Evolutionary conservation across 345 rosid species (phyloP).

Genomic region (Nephelium lappaceum): DNA sequence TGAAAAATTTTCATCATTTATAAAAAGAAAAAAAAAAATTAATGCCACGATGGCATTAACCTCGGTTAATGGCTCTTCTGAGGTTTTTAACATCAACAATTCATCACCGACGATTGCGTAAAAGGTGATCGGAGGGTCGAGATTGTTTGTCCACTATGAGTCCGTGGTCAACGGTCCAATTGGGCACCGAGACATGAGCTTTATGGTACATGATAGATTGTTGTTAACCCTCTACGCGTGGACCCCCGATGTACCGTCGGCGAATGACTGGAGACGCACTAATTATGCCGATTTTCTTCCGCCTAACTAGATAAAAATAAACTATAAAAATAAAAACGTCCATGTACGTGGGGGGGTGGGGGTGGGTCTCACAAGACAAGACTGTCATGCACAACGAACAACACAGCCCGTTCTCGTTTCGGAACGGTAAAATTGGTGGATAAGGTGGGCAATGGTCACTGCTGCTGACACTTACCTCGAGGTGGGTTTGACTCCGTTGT

Average conservation of each 20-base stretch:
- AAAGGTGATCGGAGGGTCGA: not conserved
- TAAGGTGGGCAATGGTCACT: not conserved
- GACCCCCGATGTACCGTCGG: constrained; percentile 22
- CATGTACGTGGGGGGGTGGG: constrained; percentile 4
- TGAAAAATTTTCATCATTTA: no score
- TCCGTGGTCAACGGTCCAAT: constrained; percentile 28
- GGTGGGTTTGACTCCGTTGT: not conserved
- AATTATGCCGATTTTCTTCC: not conserved
- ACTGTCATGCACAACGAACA: not conserved
- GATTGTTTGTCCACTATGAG: not conserved
- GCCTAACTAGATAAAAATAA: not conserved
- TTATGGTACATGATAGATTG: not conserved
- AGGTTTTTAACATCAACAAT: not conserved
- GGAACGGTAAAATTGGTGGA: not conserved
- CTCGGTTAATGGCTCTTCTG: not conserved
- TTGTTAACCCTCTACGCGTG: constrained; percentile 10
- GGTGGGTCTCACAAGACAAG: not conserved
- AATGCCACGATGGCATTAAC: not conserved
- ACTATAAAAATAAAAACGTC: not conserved
- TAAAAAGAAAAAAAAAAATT: no score
- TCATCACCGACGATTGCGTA: constrained; percentile 3
- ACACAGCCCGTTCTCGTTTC: not conserved
- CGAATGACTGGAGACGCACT: constrained; percentile 24
- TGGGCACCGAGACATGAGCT: not conserved
- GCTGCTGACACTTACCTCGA: not conserved